Evolutionary conservation across 192 early-diverging fungal species (phyloP).

Genomic region (Linnemannia hyalina): DNA sequence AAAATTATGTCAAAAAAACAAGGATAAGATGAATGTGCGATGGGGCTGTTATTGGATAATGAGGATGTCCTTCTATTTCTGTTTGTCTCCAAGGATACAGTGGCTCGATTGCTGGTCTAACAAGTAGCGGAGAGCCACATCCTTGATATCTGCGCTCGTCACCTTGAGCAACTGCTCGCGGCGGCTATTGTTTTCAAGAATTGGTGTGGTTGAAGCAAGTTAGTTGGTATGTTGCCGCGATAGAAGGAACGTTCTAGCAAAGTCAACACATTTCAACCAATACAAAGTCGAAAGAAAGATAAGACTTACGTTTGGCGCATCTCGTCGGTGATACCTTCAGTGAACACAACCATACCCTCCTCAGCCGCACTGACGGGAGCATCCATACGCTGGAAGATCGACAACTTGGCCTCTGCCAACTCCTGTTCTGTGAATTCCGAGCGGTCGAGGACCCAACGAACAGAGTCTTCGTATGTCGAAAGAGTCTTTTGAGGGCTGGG

Average conservation of each 20-base stretch:
- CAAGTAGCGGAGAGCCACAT: slow-evolving; percentile 80
- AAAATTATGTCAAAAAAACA: not conserved
- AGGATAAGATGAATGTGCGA: not conserved
- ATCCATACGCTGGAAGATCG: slow-evolving; percentile 89
- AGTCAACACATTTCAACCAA: not conserved
- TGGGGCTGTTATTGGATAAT: not conserved
- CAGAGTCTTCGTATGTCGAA: slow-evolving; percentile 71
- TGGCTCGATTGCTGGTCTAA: slow-evolving; percentile 37
- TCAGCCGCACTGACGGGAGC: slow-evolving; percentile 83
- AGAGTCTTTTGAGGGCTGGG: slow-evolving; percentile 83
- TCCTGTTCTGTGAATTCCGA: slow-evolving; percentile 69
- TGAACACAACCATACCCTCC: slow-evolving; percentile 89
- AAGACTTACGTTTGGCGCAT: slow-evolving; percentile 80
- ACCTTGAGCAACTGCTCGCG: slow-evolving; percentile 82
- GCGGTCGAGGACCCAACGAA: slow-evolving; percentile 76
- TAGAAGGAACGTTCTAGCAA: not conserved
- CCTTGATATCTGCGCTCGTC: slow-evolving; percentile 75
- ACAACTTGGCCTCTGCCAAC: slow-evolving; percentile 92
- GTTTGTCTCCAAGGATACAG: slow-evolving; percentile 51
- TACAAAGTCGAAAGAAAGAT: not conserved
- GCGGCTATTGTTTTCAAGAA: slow-evolving; percentile 61
- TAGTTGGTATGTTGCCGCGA: not conserved
- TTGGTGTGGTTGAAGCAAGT: not conserved
- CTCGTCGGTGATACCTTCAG: slow-evolving; percentile 84
- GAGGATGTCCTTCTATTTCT: slow-evolving; percentile 5